Conservation (phyloP, 352 stramenopile genomes). For the Blastocystis hominis region DNA sequence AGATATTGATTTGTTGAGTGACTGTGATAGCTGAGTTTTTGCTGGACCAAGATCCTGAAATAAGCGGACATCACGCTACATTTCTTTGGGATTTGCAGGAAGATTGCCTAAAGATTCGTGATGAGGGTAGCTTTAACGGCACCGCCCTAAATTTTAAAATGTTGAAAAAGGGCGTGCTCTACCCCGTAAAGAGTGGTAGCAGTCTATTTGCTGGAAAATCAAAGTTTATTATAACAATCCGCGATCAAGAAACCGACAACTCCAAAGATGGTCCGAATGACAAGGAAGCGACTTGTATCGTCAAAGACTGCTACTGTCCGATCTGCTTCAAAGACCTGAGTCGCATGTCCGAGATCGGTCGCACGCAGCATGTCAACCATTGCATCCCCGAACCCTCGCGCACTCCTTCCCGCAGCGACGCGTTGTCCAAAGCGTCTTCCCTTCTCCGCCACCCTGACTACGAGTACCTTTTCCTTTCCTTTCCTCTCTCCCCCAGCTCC, state of each 20-base stretch:
- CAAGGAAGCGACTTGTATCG: not conserved
- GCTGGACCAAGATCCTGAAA: constrained; percentile 14
- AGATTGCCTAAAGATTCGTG: constrained; percentile 22
- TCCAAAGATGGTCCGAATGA: not conserved
- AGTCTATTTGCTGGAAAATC: constrained; percentile 33
- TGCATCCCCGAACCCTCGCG: not conserved
- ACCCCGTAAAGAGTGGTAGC: constrained; percentile 2
- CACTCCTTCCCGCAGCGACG: too few relatives aligned
- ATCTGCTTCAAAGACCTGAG: constrained; percentile 36
- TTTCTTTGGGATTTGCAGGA: constrained; percentile 14
- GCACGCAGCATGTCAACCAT: constrained; percentile 39
- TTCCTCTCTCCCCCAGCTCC: not conserved
- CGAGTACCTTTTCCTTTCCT: not conserved
- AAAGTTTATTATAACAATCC: not conserved
- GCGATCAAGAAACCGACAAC: not conserved
- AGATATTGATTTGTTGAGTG: not conserved
- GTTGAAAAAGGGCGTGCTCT: not conserved
- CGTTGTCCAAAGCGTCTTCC: not conserved
- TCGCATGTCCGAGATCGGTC: not conserved
- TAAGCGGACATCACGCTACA: constrained; percentile 27
- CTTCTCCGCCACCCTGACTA: not conserved
- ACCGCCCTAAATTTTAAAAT: constrained; percentile 28
- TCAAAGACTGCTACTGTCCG: not conserved
- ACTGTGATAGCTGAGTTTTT: constrained; percentile 23
- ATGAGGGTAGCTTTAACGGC: constrained; percentile 43